Conservation (phyloP, 2,329 filamentous ascomycete genomes). For the Ophiostoma tasmaniense region DNA sequence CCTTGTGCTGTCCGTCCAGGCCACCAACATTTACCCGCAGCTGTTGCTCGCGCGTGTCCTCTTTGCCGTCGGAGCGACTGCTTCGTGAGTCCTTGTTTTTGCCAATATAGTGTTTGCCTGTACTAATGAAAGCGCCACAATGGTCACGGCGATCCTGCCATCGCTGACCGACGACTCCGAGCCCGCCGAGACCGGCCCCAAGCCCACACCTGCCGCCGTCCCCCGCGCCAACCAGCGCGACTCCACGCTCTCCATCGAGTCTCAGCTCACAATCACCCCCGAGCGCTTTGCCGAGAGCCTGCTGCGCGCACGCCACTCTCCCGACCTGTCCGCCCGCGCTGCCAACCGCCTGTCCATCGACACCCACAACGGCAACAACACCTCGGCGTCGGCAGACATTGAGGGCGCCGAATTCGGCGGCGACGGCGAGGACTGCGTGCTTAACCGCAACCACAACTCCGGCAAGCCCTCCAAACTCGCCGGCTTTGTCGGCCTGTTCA, state of each 20-base stretch:
- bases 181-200: constrained; percentile 33
- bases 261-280: constrained; percentile 67
- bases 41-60: constrained; percentile 74
- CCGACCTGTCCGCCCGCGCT: neutral
- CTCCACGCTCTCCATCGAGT: constrained; percentile 61
- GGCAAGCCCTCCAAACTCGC: constrained; percentile 58
- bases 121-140: constrained; percentile 57
- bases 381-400: neutral
- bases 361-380: neutral
- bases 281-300: constrained; percentile 38
- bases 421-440: constrained; percentile 19
- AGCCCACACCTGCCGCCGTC: constrained; percentile 27
- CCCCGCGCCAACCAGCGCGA: constrained; percentile 36
- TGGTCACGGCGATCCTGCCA: constrained; percentile 93
- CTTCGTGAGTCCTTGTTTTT: constrained; percentile 65
- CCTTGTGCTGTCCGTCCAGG: constrained; percentile 75
- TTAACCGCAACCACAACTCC: neutral
- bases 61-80: constrained; percentile 88
- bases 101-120: too few species aligned
- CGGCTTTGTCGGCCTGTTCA: constrained; percentile 85
- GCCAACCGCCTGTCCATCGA: constrained; percentile 17
- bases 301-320: constrained; percentile 9
- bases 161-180: constrained; percentile 49
- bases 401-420: neutral
- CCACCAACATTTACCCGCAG: constrained; percentile 78